A percentile compares a stretch with the other conserved stretches of the same genome.
Evolutionary conservation across 129 eudicot species (phyloP).

Genomic region (Kitagawia praeruptora): DNA sequence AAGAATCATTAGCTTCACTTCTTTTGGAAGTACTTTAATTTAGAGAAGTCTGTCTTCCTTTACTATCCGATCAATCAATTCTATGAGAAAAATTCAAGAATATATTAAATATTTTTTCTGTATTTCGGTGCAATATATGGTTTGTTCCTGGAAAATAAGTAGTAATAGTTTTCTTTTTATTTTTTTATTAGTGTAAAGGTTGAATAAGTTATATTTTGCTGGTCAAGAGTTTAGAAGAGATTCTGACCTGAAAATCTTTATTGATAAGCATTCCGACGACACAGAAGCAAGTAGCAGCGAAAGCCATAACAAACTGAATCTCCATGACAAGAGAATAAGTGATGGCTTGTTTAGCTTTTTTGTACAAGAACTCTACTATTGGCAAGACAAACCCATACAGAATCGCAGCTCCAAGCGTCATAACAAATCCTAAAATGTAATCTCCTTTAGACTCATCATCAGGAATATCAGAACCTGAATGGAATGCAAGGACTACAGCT

Average conservation of each 20-base stretch:
- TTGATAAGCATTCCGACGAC: conserved; percentile 1
- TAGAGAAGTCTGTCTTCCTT: too few species aligned
- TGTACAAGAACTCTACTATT: background rate
- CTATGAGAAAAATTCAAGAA: too few species aligned
- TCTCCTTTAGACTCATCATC: background rate
- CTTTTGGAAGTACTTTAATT: too few species aligned
- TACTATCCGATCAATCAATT: too few species aligned
- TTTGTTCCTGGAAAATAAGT: too few species aligned
- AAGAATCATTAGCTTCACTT: too few species aligned
- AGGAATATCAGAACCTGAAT: background rate
- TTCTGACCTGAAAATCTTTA: background rate
- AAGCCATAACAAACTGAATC: conserved; percentile 10
- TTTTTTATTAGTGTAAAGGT: too few species aligned
- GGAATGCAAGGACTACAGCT: conserved; percentile 3
- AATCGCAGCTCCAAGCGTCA: conserved; percentile 9
- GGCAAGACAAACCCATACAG: conserved; percentile 8
- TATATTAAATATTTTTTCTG: too few species aligned
- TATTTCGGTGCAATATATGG: too few species aligned
- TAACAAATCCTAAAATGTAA: background rate
- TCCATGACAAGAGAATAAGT: conserved; percentile 12
- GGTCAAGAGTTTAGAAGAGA: background rate
- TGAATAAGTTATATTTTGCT: background rate
- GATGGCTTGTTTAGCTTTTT: background rate
- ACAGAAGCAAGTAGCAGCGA: conserved; percentile 3
- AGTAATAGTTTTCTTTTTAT: background rate